Percentiles rank a stretch among this genome's conserved stretches.
These are phyloP conservation scores for Boletus vinaceobasis DNA, from an alignment of 768 basidiomycete genomes.

Conservation along the genomic window DNA sequence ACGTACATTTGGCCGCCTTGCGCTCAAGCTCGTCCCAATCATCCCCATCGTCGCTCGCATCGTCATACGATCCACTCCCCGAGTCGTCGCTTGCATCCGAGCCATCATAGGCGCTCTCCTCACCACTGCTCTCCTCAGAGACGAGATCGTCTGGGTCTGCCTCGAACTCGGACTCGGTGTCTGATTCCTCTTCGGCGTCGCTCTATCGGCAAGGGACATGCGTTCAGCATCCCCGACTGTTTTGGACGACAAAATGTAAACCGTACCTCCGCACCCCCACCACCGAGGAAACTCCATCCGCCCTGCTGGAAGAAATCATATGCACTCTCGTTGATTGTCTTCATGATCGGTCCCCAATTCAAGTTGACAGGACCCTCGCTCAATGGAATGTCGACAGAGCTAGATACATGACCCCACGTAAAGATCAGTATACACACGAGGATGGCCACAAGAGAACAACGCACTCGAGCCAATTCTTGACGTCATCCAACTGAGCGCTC, in stretches of 20 bases:
- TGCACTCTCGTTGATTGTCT: conserved; percentile 94
- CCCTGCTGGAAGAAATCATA: conserved; percentile 93
- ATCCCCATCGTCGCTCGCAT: conserved; percentile 73
- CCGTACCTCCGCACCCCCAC: conserved; percentile 65
- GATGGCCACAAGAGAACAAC: conserved; percentile 27
- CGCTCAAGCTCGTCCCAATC: conserved; percentile 96
- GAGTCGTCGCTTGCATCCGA: conserved; percentile 53
- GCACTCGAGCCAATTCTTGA: conserved; percentile 99
- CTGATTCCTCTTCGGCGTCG: conserved; percentile 59
- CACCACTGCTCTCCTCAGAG: conserved; percentile 44
- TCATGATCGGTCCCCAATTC: conserved; percentile 99
- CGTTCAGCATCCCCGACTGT: conserved; percentile 27
- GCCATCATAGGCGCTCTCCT: conserved; percentile 55
- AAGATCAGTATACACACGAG: conserved; percentile 2
- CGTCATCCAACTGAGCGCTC: conserved; percentile 85
- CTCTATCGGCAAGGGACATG: conserved; percentile 41
- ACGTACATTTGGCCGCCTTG: conserved; percentile 80
- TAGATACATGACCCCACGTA: conserved; percentile 28
- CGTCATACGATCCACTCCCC: conserved; percentile 61
- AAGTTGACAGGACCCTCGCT: conserved; percentile 95
- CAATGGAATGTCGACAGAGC: conserved; percentile 95
- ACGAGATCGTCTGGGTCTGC: conserved; percentile 44
- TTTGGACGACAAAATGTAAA: conserved; percentile 2
- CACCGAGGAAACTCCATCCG: conserved; percentile 94
- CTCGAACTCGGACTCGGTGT: conserved; percentile 68